Evolutionary conservation across 306 rosid species (phyloP), one percentile per base, ranked within the genome.

Genomic region (Fragaria vesca): DNA sequence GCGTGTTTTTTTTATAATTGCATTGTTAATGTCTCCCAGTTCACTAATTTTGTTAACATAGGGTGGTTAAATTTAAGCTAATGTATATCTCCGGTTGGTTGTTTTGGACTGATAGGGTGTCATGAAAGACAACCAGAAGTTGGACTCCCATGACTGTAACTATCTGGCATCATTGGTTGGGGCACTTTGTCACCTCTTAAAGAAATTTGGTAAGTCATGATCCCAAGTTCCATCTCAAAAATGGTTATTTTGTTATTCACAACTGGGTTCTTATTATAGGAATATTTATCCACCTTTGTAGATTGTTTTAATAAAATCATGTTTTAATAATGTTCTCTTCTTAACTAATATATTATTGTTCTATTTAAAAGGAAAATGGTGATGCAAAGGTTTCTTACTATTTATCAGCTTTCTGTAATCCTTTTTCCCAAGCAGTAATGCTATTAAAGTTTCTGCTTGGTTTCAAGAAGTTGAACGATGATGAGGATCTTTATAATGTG

Each of bases 111-210:
- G n/a, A 66, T 63, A 93, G 97, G 96, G 76, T 32, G 58, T 80
- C 26, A 42, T 82, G 69, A 77, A 47, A 66, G 86, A 81, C 38
- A 89, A 85, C 21, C 85, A 75, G 45, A 79, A 73, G 81, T 66
- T 87, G 80, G 90, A 83, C 75, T 85, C 87, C 40, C 88, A 89
- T 84, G 78, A 82, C 77, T 76, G 81, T 55, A 81, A 69, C 58
- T 75, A 86, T 75, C 75, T 88, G 73, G 76, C 82, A 48, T 88
- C 96, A 11, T 69, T 89, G 76, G 83, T 84, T 24, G 86, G 85
- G 20, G 92, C 96, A 18, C 88, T 85, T 76, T 90, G 97, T 79
- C 91, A 91, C 83, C 92, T 93, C 67, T 66, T 93, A 18, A 90
- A 90, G 82, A 88, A 86, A 82, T 81, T 79, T 66, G 94, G 98